These are phyloP conservation scores for Hyphodiscus hymeniophilus DNA, from an alignment of 495 filamentous ascomycete species.

Conservation along the genomic window DNA sequence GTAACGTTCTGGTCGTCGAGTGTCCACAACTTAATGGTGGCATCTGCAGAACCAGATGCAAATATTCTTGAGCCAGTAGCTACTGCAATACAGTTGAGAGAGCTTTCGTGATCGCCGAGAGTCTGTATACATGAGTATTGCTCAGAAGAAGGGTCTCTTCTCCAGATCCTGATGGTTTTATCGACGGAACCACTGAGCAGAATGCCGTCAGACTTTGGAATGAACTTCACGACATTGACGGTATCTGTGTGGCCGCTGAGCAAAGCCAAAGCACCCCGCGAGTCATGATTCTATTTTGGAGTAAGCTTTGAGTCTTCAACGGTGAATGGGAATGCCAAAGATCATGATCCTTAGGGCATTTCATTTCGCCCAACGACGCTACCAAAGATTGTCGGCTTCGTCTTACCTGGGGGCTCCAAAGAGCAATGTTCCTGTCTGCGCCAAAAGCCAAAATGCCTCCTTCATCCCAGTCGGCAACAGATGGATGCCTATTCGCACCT, in stretches of 20 bases:
- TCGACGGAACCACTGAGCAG: conserved; percentile 79
- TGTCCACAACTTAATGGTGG: conserved; percentile 69
- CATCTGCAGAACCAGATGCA: conserved; percentile 68
- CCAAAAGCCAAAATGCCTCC: conserved; percentile 76
- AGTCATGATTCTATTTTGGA: conserved; percentile 5
- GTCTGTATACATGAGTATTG: conserved; percentile 34
- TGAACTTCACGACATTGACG: conserved; percentile 80
- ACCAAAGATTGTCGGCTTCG: too few relatives aligned
- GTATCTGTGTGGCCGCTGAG: conserved; percentile 74
- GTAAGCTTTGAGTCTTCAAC: conserved; percentile 34
- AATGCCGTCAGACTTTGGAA: conserved; percentile 39
- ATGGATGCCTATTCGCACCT: conserved; percentile 84
- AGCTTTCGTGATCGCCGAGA: conserved; percentile 55
- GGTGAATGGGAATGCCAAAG: too few relatives aligned
- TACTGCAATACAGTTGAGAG: conserved; percentile 72
- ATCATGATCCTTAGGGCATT: too few relatives aligned
- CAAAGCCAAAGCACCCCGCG: conserved; percentile 53
- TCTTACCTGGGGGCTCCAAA: conserved; percentile 79
- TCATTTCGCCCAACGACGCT: too few relatives aligned
- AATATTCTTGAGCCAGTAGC: conserved; percentile 47
- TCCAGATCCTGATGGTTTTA: conserved; percentile 70
- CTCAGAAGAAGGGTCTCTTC: conserved; percentile 21
- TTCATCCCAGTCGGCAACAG: conserved; percentile 80
- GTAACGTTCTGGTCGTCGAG: conserved; percentile 24
- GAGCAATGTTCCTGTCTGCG: conserved; percentile 75